Percentiles rank a stretch among this genome's conserved stretches.
Conservation (phyloP, 2,329 filamentous ascomycete species). For the Xylariaceae sp. region DNA sequence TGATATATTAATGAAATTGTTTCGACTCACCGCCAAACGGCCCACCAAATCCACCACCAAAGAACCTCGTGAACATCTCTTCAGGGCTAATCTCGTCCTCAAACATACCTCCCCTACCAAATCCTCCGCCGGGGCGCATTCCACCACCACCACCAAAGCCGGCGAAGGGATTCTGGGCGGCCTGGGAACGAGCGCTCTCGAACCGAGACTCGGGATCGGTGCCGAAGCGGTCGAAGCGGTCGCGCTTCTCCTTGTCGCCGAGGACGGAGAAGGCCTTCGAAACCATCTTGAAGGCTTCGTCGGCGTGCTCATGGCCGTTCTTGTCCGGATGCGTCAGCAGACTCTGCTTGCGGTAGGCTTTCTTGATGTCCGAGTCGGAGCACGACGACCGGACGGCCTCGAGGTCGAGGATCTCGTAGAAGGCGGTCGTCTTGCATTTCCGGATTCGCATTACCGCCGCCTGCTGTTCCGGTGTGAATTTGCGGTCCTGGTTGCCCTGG, state of each 20-base stretch:
- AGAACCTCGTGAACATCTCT: slow-evolving; percentile 96
- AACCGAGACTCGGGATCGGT: slow-evolving; percentile 90
- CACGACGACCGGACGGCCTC: slow-evolving; percentile 53
- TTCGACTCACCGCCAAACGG: slow-evolving; percentile 57
- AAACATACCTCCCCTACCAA: slow-evolving; percentile 59
- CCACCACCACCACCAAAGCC: slow-evolving; percentile 36
- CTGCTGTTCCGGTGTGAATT: slow-evolving; percentile 86
- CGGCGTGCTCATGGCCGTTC: slow-evolving; percentile 91
- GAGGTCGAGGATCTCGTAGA: slow-evolving; percentile 89
- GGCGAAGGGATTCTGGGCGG: slow-evolving; percentile 37
- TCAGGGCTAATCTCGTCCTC: slow-evolving; percentile 93
- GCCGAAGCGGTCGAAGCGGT: slow-evolving; percentile 81
- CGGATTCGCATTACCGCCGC: slow-evolving; percentile 85
- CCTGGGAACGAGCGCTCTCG: slow-evolving; percentile 53
- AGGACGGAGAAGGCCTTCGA: slow-evolving; percentile 88
- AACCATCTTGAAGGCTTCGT: slow-evolving; percentile 99
- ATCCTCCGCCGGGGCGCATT: slow-evolving; percentile 38
- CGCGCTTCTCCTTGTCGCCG: slow-evolving; percentile 87
- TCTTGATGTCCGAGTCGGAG: slow-evolving; percentile 86
- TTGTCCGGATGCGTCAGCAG: slow-evolving; percentile 97
- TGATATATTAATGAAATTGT: background rate
- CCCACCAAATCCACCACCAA: slow-evolving; percentile 67
- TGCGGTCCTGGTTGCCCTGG: slow-evolving; percentile 68
- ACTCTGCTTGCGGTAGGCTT: slow-evolving; percentile 92
- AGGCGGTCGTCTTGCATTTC: slow-evolving; percentile 76